These are phyloP conservation scores for Wickerhamiella brachini DNA, from an alignment of 805 yeast species.

Conservation along the genomic window DNA sequence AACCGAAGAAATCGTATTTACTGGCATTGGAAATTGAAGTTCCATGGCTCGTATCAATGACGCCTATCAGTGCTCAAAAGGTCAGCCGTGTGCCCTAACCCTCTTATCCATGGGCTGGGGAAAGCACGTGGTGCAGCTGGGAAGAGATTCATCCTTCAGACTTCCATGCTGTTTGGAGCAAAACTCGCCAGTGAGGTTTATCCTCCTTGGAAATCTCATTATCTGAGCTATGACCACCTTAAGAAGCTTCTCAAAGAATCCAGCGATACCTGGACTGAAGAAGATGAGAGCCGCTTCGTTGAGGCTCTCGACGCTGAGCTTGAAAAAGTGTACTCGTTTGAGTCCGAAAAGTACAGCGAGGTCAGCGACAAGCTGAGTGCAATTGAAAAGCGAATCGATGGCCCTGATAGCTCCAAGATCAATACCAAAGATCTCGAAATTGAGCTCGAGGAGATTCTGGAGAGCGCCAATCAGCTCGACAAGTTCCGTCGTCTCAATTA, in stretches of 20 bases:
- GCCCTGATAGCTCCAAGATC: slow-evolving; percentile 20
- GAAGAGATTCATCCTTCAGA: background rate
- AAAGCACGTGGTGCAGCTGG: background rate
- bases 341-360: slow-evolving; percentile 52
- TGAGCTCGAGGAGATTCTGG: slow-evolving; percentile 58
- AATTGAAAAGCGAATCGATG: slow-evolving; percentile 47
- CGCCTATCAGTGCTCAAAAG: too few relatives aligned
- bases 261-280: slow-evolving; percentile 50
- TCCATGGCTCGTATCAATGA: too few relatives aligned
- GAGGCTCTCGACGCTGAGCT: slow-evolving; percentile 64
- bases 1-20: too few relatives aligned
- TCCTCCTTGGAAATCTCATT: slow-evolving; percentile 85
- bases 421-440: slow-evolving; percentile 50
- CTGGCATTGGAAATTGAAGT: too few relatives aligned
- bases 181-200: slow-evolving; percentile 70
- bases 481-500: slow-evolving; percentile 82
- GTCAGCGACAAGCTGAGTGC: slow-evolving; percentile 49
- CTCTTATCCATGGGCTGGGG: background rate
- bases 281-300: slow-evolving; percentile 72
- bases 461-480: slow-evolving; percentile 72
- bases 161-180: slow-evolving; percentile 71
- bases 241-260: slow-evolving; percentile 65
- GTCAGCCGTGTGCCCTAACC: background rate
- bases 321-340: slow-evolving; percentile 87
- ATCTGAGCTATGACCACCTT: slow-evolving; percentile 78